phyloP scores from a whole-genome alignment of 306 rosid genomes.

The Pterocarpus macrocarpus region DNA sequence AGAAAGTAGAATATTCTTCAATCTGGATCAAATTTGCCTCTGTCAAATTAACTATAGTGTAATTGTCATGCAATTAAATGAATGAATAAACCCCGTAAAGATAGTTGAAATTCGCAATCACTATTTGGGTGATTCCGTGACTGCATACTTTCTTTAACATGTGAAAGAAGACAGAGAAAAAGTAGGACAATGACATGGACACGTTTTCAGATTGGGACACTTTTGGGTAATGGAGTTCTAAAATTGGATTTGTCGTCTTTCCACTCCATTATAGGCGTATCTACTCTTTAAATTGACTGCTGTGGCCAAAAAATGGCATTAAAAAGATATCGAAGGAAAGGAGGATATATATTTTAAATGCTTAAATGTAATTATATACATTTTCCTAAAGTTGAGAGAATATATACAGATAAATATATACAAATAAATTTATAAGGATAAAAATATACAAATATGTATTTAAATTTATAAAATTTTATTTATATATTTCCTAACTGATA shows the following conservation, averaged over 20 bases:
- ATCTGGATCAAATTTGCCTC: background rate
- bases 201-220: background rate
- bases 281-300: background rate
- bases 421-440: too few relatives aligned
- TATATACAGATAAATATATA: too few relatives aligned
- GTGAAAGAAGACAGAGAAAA: background rate
- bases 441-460: too few relatives aligned
- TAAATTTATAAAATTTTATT: too few relatives aligned
- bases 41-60: background rate
- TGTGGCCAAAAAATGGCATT: background rate
- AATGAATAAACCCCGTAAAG: background rate
- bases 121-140: background rate
- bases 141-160: background rate
- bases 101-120: background rate
- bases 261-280: background rate
- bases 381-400: too few relatives aligned
- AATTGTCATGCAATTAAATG: background rate
- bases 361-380: too few relatives aligned
- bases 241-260: background rate
- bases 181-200: background rate
- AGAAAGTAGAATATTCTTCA: background rate
- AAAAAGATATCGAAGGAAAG: background rate
- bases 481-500: too few relatives aligned
- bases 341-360: background rate
- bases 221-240: background rate